Evolutionary conservation across 148 eudicot genomes (phyloP), one percentile per base, ranked within the genome.

Genomic region (Fallopia convolvulus): DNA sequence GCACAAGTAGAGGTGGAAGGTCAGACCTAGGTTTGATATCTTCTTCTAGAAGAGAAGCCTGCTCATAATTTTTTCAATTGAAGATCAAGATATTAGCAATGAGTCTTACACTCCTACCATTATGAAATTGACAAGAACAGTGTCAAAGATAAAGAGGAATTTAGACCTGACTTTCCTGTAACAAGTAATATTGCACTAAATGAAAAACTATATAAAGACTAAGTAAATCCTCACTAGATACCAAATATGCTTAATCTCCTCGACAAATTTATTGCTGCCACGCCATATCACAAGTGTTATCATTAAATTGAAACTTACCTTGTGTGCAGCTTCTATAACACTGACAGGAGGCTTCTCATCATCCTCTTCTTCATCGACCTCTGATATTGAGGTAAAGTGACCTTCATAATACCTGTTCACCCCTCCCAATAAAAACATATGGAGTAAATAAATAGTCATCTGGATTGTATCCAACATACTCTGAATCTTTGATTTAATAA

Each of bases 11-110:
- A 75, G 97, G 99, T 65, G 99, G 97, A 82, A 93, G 97, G 81
- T 93, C 80, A 58, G 86, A 78, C 85, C 88, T 88, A 42, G 99
- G 99, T 75, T 89, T 91, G 52, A 95, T 84, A 74, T 77, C 88
- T 87, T 93, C 99, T 84, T 95, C 90, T 6, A 91, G 88, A 84
- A 95, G 84, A 32, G 99, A 95, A 32, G 80, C 97, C 99, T 95
- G 86, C 80, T 77, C 36, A 78, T 13, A 18, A 77, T 68, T 68
- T 55, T 6, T 18, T 36, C 0, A 36, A 33, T 33, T 68, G 21
- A 17, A 36, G 20, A 39, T 14, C 46, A 6, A 39, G 46, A 68
- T 68, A 68, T 68, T 11, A 68, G 42, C 44, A 32, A 36, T 66
- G 72, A 2, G n/a, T 66, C 40, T 14, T 66, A 33, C 10, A 44